phyloP scores from a whole-genome alignment of 441 rosid species.

The Pelargonium australe region DNA sequence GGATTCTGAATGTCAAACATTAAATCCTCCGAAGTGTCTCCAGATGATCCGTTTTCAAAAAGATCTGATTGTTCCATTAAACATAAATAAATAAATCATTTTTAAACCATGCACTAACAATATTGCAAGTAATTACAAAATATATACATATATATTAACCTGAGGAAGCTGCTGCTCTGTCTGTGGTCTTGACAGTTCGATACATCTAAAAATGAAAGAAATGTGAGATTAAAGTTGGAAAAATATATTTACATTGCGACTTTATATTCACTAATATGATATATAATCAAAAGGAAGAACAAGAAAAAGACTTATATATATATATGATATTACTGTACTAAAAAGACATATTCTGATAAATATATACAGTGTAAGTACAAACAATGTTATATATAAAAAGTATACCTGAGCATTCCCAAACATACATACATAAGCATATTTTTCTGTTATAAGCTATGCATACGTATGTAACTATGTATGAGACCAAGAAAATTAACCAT shows the following conservation, averaged over 20 bases:
- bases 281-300: slow-evolving; percentile 6
- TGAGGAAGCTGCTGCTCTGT: slow-evolving; percentile 73
- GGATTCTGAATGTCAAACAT: slow-evolving; percentile 2
- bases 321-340: neutral
- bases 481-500: slow-evolving; percentile 20
- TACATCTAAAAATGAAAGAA: slow-evolving; percentile 62
- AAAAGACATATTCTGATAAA: neutral
- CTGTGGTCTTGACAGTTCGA: slow-evolving; percentile 90
- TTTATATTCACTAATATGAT: too few species aligned
- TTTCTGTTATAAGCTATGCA: slow-evolving; percentile 6
- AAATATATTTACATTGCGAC: too few species aligned
- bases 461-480: slow-evolving; percentile 15
- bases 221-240: neutral
- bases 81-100: neutral
- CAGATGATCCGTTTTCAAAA: neutral
- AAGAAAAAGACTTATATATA: neutral
- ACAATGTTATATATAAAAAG: neutral
- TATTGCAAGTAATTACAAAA: too few species aligned
- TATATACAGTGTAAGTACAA: slow-evolving; percentile 27
- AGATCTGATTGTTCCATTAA: neutral
- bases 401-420: too few species aligned
- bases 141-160: slow-evolving; percentile 39
- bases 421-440: slow-evolving; percentile 4
- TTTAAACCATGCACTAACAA: too few species aligned
- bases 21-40: neutral